Evolutionary conservation across 768 basidiomycete genomes (phyloP).

Genomic region (Peribolospora baueri): DNA sequence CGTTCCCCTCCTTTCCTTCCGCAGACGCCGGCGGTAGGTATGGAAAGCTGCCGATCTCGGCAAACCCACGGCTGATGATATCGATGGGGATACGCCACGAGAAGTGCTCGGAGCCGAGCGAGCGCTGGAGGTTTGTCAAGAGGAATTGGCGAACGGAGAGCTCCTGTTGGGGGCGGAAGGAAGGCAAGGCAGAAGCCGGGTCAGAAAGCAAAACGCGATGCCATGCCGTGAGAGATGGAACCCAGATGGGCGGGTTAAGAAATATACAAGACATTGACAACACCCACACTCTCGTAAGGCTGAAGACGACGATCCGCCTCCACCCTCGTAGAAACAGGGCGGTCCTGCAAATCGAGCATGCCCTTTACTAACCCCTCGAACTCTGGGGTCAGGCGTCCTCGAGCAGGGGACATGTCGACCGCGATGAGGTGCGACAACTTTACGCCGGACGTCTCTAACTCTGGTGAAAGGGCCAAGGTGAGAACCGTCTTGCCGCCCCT

Average conservation of each 20-base stretch:
- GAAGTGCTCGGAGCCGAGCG: conserved; percentile 19
- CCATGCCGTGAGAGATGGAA: not conserved
- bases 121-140: conserved; percentile 43
- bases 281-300: conserved; percentile 36
- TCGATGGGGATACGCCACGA: conserved; percentile 51
- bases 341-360: conserved; percentile 48
- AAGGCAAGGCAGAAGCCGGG: not conserved
- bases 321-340: conserved; percentile 33
- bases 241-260: not conserved
- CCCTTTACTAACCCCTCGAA: conserved; percentile 40
- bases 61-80: conserved; percentile 35
- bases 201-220: not conserved
- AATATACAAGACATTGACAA: not conserved
- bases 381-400: conserved; percentile 32
- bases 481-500: conserved; percentile 49
- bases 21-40: conserved; percentile 25
- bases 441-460: conserved; percentile 15
- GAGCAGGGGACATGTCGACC: conserved; percentile 58
- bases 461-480: conserved; percentile 20
- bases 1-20: conserved; percentile 16
- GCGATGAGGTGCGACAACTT: conserved; percentile 30
- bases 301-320: conserved; percentile 44
- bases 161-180: conserved; percentile 29
- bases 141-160: conserved; percentile 53
- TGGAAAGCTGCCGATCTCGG: conserved; percentile 53